Evolutionary conservation across 1,284 basidiomycete species (phyloP).

Genomic region (Tilletia setariae): DNA sequence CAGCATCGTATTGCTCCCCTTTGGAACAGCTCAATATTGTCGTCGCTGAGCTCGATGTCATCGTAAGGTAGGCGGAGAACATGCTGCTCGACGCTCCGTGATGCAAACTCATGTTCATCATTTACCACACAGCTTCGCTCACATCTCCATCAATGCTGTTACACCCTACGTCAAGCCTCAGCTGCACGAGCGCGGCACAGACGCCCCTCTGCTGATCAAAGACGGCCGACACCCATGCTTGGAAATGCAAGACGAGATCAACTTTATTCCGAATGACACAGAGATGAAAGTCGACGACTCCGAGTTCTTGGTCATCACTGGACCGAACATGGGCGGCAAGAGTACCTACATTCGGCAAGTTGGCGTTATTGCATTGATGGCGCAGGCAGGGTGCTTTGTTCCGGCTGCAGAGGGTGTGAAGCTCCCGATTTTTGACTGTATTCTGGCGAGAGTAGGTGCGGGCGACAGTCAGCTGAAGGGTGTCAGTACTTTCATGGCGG

Average conservation of each 20-base stretch:
- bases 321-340: constrained; percentile 47
- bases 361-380: constrained; percentile 91
- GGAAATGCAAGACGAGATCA: constrained; percentile 91
- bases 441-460: constrained; percentile 91
- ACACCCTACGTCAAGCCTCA: constrained; percentile 81
- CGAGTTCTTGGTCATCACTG: constrained; percentile 83
- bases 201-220: constrained; percentile 30
- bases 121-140: constrained; percentile 67
- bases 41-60: constrained; percentile 86
- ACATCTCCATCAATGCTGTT: constrained; percentile 81
- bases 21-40: constrained; percentile 83
- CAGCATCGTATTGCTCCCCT: constrained; percentile 70
- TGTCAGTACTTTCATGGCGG: constrained; percentile 98
- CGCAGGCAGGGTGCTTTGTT: constrained; percentile 91
- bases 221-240: constrained; percentile 80
- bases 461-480: constrained; percentile 97
- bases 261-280: constrained; percentile 91
- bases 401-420: constrained; percentile 66
- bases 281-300: constrained; percentile 75
- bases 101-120: neutral
- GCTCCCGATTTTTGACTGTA: constrained; percentile 91
- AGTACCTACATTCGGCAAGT: constrained; percentile 61
- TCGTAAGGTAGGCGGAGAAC: constrained; percentile 57
- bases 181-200: constrained; percentile 34
- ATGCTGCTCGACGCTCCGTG: neutral